These are phyloP conservation scores for Juglanconis oblonga DNA, from an alignment of 2,329 filamentous ascomycete species.

Conservation along the genomic window DNA sequence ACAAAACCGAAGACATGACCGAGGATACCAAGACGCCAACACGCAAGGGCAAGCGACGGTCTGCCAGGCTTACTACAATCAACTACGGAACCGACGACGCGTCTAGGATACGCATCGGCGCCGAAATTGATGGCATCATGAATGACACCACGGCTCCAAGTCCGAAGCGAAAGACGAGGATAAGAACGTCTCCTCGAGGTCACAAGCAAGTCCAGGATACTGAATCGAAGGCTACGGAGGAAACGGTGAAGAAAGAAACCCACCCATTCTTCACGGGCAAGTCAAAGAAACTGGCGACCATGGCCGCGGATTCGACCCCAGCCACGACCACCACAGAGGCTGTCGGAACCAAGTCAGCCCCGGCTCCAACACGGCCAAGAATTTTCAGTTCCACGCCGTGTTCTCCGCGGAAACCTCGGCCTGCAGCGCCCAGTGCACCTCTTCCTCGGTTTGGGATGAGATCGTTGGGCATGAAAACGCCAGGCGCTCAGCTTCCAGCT, in stretches of 20 bases:
- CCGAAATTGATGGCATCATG: conserved; percentile 63
- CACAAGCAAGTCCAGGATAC: conserved; percentile 26
- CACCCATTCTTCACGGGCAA: conserved; percentile 70
- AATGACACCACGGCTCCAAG: conserved; percentile 20
- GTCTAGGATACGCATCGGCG: conserved; percentile 48
- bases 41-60: conserved; percentile 33
- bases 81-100: conserved; percentile 54
- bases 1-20: conserved; percentile 15
- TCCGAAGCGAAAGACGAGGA: conserved; percentile 17
- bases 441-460: conserved; percentile 43
- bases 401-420: conserved; percentile 44
- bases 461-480: conserved; percentile 53
- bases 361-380: conserved; percentile 27
- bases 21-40: conserved; percentile 23
- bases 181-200: conserved; percentile 15
- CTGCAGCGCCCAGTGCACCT: conserved; percentile 28
- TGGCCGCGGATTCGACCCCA: neutral
- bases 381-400: conserved; percentile 53
- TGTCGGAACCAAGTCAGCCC: conserved; percentile 24
- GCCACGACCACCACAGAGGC: conserved; percentile 19
- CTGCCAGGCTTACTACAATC: conserved; percentile 49
- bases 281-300: conserved; percentile 27
- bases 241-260: conserved; percentile 27
- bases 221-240: conserved; percentile 25
- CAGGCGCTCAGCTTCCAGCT: conserved; percentile 63